phyloP scores from a whole-genome alignment of 371 early-diverging fungal species.

The Apophysomyces variabilis region DNA sequence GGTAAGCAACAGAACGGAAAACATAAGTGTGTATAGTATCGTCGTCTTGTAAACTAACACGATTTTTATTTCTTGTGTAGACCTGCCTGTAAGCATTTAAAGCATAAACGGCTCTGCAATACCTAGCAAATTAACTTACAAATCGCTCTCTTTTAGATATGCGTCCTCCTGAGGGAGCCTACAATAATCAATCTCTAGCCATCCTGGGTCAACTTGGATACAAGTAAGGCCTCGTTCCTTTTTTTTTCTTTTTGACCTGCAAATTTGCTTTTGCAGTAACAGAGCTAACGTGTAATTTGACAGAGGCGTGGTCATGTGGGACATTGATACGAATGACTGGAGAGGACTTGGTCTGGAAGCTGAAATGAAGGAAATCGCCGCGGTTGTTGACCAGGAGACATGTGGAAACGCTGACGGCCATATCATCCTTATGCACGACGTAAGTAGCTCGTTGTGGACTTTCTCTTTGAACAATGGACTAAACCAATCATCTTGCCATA shows the following conservation, averaged over 20 bases:
- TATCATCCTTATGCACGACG: conserved; percentile 49
- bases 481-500: conserved; percentile 4
- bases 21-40: too few species aligned
- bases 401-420: conserved; percentile 30
- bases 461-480: background rate
- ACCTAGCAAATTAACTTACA: background rate
- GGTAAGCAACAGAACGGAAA: conserved; percentile 13
- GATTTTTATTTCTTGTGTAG: conserved; percentile 17
- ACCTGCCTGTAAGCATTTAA: conserved; percentile 37
- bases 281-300: background rate
- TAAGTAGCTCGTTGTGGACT: conserved; percentile 1
- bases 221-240: conserved; percentile 23
- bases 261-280: background rate
- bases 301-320: conserved; percentile 52
- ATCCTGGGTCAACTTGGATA: conserved; percentile 51
- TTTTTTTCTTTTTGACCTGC: too few species aligned
- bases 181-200: conserved; percentile 32
- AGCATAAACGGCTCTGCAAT: too few species aligned
- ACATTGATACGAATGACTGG: conserved; percentile 63
- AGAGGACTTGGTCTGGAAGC: conserved; percentile 18
- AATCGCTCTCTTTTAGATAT: conserved; percentile 19
- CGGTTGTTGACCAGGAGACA: conserved; percentile 21
- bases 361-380: conserved; percentile 23
- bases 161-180: conserved; percentile 60
- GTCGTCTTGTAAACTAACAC: background rate